Conservation (phyloP, 352 stramenopile species). For the Globisporangium middletonii region DNA sequence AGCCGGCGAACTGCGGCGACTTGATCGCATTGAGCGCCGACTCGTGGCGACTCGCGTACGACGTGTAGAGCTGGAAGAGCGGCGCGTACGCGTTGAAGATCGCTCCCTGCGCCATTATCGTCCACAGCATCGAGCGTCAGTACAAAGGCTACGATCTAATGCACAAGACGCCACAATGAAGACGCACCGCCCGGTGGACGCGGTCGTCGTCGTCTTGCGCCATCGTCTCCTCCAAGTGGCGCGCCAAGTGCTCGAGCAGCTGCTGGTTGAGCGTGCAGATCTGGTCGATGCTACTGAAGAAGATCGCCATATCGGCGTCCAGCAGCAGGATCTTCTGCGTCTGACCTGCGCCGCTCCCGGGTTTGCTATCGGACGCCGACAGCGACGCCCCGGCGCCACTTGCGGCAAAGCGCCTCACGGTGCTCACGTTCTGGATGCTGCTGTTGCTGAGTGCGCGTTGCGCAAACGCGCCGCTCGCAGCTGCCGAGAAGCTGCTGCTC, state of each 20-base stretch:
- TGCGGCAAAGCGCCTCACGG: constrained; percentile 21
- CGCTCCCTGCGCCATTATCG: constrained; percentile 36
- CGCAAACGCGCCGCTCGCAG: constrained; percentile 19
- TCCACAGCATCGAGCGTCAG: background rate
- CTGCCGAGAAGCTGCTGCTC: constrained; percentile 27
- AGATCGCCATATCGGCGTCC: constrained; percentile 82
- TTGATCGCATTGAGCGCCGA: constrained; percentile 61
- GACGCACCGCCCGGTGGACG: constrained; percentile 17
- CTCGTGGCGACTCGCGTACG: constrained; percentile 78
- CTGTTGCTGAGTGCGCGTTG: constrained; percentile 35
- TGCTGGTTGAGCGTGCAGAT: constrained; percentile 87
- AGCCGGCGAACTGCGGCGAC: constrained; percentile 64
- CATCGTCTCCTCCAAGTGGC: constrained; percentile 65
- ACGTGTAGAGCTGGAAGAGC: constrained; percentile 82
- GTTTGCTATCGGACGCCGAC: constrained; percentile 14
- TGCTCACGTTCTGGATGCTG: constrained; percentile 42
- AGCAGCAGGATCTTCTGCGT: constrained; percentile 56
- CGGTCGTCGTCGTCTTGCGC: constrained; percentile 21
- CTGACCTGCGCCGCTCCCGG: constrained; percentile 10
- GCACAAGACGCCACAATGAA: background rate
- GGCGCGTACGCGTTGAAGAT: constrained; percentile 86
- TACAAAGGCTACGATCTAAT: background rate
- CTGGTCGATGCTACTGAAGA: constrained; percentile 85
- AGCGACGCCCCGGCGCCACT: constrained; percentile 2
- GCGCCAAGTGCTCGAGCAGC: constrained; percentile 77